Evolutionary conservation across 129 eudicot species (phyloP), one percentile per base, ranked within the genome.

Genomic region (Saposhnikovia divaricata): DNA sequence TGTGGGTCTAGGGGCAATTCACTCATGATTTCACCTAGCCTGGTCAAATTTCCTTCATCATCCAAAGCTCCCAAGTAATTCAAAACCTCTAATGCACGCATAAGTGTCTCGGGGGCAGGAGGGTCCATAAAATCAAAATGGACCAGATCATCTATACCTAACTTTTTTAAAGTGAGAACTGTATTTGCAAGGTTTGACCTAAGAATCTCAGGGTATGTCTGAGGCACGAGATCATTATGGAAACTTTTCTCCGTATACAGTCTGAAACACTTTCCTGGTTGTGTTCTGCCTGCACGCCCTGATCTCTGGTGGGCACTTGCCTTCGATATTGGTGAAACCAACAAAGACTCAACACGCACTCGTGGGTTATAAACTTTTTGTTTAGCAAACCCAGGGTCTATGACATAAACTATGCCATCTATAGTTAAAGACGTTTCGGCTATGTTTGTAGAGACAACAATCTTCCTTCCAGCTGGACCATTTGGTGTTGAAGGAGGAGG

Each of bases 81-180:
- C 89, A 95, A 87, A 55, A 95, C 97, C 89, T 95, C 97, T 59
- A 95, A 75, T 14, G 99, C 99, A n/a, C 99, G 91, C 99, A 95
- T 95, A 61, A 95, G 76, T 34, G 99, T 90, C 86, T 96, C 99
- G 0, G 98, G 99, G 47, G 99, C 99, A 63, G 99, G 99, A 6
- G 98, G 98, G 81, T 96, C 99, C 99, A 96, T 92, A 73, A 96
- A 96, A 85, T 96, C 99, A 83, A 96, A 96, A 89, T 96, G 97
- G 51, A 96, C 99, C 68, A 96, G 87, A 81, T 96, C 98, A 83
- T 96, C 98, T 72, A 96, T 96, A 5, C 99, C 99, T 50, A 96
- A 89, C 80, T 96, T 96, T 85, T 96, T 96, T 87, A 96, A 76
- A 68, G 98, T 92, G 31, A 96, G 93, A 80, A 96, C 98, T 1